A percentile compares a stretch with the other conserved stretches of the same genome.
Conservation (phyloP, 495 filamentous ascomycete species). For the Tuber umbilicatum region DNA sequence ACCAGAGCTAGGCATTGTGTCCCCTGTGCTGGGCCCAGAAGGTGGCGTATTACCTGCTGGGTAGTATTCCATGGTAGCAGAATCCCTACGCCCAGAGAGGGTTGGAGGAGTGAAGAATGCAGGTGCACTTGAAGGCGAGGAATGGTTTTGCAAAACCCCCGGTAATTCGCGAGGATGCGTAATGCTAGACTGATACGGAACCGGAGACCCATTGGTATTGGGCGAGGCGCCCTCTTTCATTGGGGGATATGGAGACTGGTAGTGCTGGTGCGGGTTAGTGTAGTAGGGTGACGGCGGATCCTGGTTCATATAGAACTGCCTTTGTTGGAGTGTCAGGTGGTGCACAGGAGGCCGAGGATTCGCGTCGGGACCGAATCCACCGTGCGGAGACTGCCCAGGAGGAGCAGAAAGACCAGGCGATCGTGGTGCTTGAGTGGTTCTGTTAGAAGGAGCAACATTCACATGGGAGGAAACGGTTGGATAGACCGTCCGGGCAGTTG, state of each 20-base stretch:
- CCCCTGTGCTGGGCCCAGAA: conserved; percentile 39
- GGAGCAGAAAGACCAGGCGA: conserved; percentile 27
- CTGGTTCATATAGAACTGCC: conserved; percentile 22
- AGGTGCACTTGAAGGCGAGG: conserved; percentile 19
- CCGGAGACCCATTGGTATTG: conserved; percentile 21
- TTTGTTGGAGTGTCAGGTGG: conserved; percentile 33
- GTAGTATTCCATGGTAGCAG: conserved; percentile 32
- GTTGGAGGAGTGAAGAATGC: conserved; percentile 36
- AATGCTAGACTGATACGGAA: conserved; percentile 21
- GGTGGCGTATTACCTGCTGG: conserved; percentile 30
- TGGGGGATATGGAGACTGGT: conserved; percentile 28
- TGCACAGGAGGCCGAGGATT: conserved; percentile 39
- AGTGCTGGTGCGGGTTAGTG: conserved; percentile 20
- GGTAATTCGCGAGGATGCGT: conserved; percentile 27
- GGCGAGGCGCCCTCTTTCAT: conserved; percentile 31
- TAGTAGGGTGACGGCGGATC: conserved; percentile 27
- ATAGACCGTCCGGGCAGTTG: conserved; percentile 30
- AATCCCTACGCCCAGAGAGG: conserved; percentile 29
- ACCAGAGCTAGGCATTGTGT: conserved; percentile 38
- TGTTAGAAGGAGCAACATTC: conserved; percentile 38
- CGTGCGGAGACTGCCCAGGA: conserved; percentile 23
- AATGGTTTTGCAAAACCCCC: conserved; percentile 13
- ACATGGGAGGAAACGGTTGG: conserved; percentile 39
- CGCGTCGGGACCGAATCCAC: conserved; percentile 32
- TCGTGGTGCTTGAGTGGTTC: conserved; percentile 38